Evolutionary conservation across 805 yeast species (phyloP).

Genomic region (Isabelozyma gotoi): DNA sequence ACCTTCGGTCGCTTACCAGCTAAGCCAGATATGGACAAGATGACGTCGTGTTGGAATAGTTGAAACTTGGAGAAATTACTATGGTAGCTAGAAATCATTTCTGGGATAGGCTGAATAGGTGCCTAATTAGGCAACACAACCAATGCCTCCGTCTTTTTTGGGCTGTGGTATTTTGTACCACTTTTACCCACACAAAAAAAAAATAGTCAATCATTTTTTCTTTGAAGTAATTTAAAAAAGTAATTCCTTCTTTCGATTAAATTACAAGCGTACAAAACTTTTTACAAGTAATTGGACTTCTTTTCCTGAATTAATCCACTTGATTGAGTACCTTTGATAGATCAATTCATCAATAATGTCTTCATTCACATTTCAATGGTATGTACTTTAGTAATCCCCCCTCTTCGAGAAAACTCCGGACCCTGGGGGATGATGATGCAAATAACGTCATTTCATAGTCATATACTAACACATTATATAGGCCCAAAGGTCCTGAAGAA

Average conservation of each 20-base stretch:
- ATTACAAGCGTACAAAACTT: background rate
- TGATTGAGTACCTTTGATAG: background rate
- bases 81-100: no score
- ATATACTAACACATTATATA: constrained; percentile 25
- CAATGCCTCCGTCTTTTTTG: background rate
- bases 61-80: no score
- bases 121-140: background rate
- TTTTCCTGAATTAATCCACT: background rate
- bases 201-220: background rate
- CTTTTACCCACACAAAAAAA: background rate
- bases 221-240: background rate
- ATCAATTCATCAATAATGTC: constrained; percentile 1
- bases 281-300: background rate
- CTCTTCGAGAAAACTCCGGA: background rate
- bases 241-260: background rate
- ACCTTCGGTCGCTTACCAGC: no score
- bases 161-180: background rate
- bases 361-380: constrained; percentile 8
- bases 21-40: no score
- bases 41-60: background rate
- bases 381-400: background rate
- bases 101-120: background rate
- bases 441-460: background rate
- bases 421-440: background rate
- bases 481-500: constrained; percentile 47